phyloP scores from a whole-genome alignment of 108 stramenopile species.

The Conticribra weissflogii region DNA sequence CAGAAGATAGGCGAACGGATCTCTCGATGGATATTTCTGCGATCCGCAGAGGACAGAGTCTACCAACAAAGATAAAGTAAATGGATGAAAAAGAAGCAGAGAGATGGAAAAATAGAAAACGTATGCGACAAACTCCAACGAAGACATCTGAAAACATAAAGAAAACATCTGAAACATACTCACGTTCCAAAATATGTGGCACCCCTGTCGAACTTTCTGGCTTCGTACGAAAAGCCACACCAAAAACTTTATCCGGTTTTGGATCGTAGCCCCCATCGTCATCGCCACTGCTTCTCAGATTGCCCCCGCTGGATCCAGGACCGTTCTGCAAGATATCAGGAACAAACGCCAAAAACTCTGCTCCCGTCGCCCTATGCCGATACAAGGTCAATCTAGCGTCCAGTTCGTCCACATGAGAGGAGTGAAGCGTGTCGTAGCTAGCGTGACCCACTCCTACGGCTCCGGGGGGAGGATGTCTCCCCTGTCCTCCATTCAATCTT shows the following conservation, averaged over 20 bases:
- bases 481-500: no score
- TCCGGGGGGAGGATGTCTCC: slow-evolving; percentile 28
- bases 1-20: slow-evolving; percentile 92
- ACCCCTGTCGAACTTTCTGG: slow-evolving; percentile 83
- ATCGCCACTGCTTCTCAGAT: background rate
- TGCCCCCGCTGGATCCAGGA: background rate
- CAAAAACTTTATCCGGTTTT: slow-evolving; percentile 92
- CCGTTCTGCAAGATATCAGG: slow-evolving; percentile 47
- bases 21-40: slow-evolving; percentile 86
- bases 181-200: slow-evolving; percentile 90
- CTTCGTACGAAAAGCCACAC: slow-evolving; percentile 93
- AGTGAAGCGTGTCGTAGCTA: slow-evolving; percentile 27
- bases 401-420: slow-evolving; percentile 23
- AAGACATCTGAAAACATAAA: slow-evolving; percentile 2
- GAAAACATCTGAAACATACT: slow-evolving; percentile 29
- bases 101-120: background rate
- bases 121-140: no score
- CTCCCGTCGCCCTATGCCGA: slow-evolving; percentile 74
- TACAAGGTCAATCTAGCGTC: slow-evolving; percentile 53
- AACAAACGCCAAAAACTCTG: slow-evolving; percentile 74
- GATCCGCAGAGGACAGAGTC: slow-evolving; percentile 92
- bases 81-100: background rate
- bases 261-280: slow-evolving; percentile 49
- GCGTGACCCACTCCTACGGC: slow-evolving; percentile 31
- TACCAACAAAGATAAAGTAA: slow-evolving; percentile 7